Percentiles rank a stretch among this genome's conserved stretches.
Conservation (phyloP, 75 land plant species). For the Larix kaempferi region DNA sequence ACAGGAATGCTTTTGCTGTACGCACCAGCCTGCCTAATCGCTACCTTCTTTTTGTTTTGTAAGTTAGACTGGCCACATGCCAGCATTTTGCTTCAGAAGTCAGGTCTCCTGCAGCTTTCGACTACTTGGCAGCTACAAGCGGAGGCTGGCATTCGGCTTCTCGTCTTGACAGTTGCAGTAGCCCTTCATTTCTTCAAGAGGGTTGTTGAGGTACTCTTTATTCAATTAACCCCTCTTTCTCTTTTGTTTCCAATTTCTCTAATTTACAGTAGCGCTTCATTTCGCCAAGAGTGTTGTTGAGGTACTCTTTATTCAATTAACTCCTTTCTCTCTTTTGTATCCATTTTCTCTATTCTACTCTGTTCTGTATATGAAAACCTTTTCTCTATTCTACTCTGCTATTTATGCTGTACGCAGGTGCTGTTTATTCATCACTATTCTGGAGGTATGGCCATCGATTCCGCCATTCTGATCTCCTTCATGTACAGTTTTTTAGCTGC, state of each 20-base stretch:
- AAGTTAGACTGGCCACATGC: conserved; percentile 1
- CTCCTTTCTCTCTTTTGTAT: no score
- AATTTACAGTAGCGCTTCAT: neutral
- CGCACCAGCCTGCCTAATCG: neutral
- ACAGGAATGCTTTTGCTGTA: conserved; percentile 1
- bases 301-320: no score
- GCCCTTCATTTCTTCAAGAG: conserved; percentile 7
- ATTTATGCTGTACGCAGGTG: neutral
- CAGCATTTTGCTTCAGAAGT: neutral
- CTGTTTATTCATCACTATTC: conserved; percentile 67
- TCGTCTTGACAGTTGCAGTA: neutral
- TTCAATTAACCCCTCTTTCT: no score
- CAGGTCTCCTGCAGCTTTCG: conserved; percentile 5
- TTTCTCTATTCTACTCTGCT: no score
- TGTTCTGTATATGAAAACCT: no score
- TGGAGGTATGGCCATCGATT: conserved; percentile 30
- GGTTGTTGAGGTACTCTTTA: conserved; percentile 21
- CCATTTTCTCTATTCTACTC: no score
- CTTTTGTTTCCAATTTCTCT: no score
- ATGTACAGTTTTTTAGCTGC: conserved; percentile 21
- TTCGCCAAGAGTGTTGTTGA: no score
- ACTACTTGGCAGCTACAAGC: neutral
- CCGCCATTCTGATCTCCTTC: conserved; percentile 17
- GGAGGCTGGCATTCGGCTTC: neutral
- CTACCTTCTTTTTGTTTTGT: neutral